A percentile compares a stretch with the other conserved stretches of the same genome.
phyloP scores from a whole-genome alignment of 306 rosid genomes.

The Prinsepia uniflora region DNA sequence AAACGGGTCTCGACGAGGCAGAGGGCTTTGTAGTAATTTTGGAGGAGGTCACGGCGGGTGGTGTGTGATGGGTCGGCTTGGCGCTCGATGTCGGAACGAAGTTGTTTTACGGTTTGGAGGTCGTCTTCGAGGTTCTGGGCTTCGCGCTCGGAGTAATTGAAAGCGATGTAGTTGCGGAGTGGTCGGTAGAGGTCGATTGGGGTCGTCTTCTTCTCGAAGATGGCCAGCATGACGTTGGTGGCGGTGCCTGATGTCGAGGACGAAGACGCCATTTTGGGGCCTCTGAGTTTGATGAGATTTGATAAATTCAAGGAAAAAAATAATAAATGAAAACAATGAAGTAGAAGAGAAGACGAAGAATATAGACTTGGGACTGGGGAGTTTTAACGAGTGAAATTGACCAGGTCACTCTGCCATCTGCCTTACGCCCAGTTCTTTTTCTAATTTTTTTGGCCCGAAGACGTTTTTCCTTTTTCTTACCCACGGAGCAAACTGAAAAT shows the following conservation, averaged over 20 bases:
- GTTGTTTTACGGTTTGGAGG: slow-evolving; percentile 80
- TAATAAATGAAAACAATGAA: background rate
- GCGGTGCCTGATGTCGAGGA: slow-evolving; percentile 38
- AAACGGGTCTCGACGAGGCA: slow-evolving; percentile 93
- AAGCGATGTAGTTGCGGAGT: slow-evolving; percentile 77
- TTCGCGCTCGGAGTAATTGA: slow-evolving; percentile 95
- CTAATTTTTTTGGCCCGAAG: slow-evolving; percentile 13
- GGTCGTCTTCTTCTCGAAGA: slow-evolving; percentile 85
- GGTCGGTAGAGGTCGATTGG: slow-evolving; percentile 73
- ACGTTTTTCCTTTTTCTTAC: slow-evolving; percentile 20
- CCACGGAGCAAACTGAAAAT: slow-evolving; percentile 21
- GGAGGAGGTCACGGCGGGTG: slow-evolving; percentile 82
- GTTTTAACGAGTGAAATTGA: slow-evolving; percentile 20
- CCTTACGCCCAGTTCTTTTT: background rate
- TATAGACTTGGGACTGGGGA: background rate
- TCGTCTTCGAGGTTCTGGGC: slow-evolving; percentile 94
- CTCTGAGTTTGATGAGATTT: background rate
- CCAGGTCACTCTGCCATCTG: slow-evolving; percentile 4
- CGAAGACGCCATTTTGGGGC: slow-evolving; percentile 31
- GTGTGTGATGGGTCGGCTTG: slow-evolving; percentile 80
- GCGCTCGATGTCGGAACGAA: slow-evolving; percentile 81
- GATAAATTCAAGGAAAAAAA: background rate
- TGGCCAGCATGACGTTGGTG: slow-evolving; percentile 81
- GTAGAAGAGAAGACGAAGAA: background rate
- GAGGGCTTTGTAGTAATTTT: slow-evolving; percentile 67